Conservation (phyloP, 768 basidiomycete species). For the Boletus insuetus region DNA sequence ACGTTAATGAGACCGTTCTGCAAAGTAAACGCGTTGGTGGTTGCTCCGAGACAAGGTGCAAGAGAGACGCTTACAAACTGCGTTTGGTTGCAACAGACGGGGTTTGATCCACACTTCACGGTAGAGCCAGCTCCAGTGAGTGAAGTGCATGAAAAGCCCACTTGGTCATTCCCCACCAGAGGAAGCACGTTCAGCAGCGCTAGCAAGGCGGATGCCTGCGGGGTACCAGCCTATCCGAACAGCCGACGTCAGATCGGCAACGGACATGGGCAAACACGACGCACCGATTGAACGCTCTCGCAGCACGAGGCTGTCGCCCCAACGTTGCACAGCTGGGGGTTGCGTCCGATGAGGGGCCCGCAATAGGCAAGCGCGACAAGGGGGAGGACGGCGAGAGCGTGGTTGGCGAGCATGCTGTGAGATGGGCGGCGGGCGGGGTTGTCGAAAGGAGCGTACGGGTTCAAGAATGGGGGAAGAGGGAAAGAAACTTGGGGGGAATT, state of each 20-base stretch:
- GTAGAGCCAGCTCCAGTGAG: constrained; percentile 27
- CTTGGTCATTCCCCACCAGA: background rate
- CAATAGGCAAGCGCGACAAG: constrained; percentile 17
- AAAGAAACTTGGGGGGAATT: constrained; percentile 6
- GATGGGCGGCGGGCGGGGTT: constrained; percentile 3
- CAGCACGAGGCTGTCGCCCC: constrained; percentile 22
- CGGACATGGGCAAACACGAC: background rate
- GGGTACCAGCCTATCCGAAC: constrained; percentile 9
- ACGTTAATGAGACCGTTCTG: constrained; percentile 28
- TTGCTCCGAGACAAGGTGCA: too few relatives aligned
- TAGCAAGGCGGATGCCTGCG: background rate
- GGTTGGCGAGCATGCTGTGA: constrained; percentile 13
- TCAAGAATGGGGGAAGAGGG: constrained; percentile 5
- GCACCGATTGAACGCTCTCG: constrained; percentile 17
- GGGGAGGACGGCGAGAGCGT: constrained; percentile 12
- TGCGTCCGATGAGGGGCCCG: constrained; percentile 24
- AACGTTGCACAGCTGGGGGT: constrained; percentile 20
- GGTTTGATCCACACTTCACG: constrained; percentile 9
- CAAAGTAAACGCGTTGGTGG: background rate
- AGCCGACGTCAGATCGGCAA: constrained; percentile 4
- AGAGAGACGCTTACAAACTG: constrained; percentile 9
- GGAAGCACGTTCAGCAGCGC: constrained; percentile 3
- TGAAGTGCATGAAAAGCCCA: constrained; percentile 21
- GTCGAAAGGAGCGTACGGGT: constrained; percentile 25
- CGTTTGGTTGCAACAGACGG: constrained; percentile 26